phyloP scores from a whole-genome alignment of 2,329 filamentous ascomycete genomes.

The Cladorrhinum sp. region DNA sequence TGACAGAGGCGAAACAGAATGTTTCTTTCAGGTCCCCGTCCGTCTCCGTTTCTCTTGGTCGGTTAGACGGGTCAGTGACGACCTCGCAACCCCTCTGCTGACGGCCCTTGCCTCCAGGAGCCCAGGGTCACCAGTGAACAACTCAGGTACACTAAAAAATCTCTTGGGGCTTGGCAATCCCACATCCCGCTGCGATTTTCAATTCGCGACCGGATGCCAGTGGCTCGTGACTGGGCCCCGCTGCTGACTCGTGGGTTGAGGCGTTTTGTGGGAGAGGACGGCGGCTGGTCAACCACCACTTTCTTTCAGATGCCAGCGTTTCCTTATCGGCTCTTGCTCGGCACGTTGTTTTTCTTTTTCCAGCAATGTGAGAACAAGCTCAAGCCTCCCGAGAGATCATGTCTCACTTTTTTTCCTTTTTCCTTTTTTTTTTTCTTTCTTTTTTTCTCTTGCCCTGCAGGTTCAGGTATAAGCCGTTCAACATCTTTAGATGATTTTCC shows the following conservation, averaged over 20 bases:
- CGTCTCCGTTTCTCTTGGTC: not conserved
- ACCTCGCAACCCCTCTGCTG: not conserved
- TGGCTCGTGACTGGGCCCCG: conserved; percentile 11
- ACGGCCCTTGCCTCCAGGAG: not conserved
- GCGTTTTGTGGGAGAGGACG: not conserved
- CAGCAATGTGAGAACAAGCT: not conserved
- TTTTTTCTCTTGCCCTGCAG: not conserved
- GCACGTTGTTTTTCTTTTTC: not conserved
- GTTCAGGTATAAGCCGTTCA: too few relatives aligned
- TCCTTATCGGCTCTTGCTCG: too few relatives aligned
- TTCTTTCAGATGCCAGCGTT: too few relatives aligned
- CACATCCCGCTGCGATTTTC: conserved; percentile 4
- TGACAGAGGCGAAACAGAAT: too few relatives aligned
- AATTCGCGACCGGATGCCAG: conserved; percentile 1
- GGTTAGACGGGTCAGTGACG: not conserved
- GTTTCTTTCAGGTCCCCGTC: too few relatives aligned
- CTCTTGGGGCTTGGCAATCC: conserved; percentile 21
- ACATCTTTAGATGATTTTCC: too few relatives aligned
- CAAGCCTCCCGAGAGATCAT: not conserved
- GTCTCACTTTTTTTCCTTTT: not conserved
- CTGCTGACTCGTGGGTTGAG: conserved; percentile 16
- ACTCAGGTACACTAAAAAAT: conserved; percentile 24
- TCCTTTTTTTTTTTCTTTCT: not conserved
- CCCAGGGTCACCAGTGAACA: too few relatives aligned
- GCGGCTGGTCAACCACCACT: too few relatives aligned